Base-by-base conservation (phyloP, 2,329 filamentous ascomycete genomes). In the Colletotrichum lindemuthianum region DNA sequence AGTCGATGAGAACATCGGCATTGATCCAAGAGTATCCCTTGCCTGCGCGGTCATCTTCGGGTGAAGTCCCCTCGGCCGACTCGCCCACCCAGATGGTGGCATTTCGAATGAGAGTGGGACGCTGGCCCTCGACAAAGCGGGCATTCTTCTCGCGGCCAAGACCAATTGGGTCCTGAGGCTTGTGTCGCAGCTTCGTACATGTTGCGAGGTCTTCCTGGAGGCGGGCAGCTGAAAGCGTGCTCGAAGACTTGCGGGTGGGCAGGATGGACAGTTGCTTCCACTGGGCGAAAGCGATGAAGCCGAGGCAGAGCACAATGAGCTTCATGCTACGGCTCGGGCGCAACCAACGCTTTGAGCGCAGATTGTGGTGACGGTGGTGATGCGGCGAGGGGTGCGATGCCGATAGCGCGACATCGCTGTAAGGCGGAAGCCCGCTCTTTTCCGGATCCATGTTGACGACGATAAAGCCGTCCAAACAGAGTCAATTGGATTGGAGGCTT, bases 11-110 rank as follows among this genome's bases (percentile, higher is more conserved):
- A 6, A 91, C 83, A 68, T 91, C 88, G n/a, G 85, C 81, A 2
- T 72, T 72, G 39, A 82, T 76, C 89, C 89, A 91, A 32, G 78
- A 73, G 76, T 83, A 90, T 37, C 87, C 87, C 63, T 84, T 84
- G 15, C 88, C 88, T 34, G 79, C 79, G 44, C 81, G 80, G 1
- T 86, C 85, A 69, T 88, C 86, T 49, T 84, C 82, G 6, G 78
- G 72, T 7, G 80, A 82, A 2, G 82, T 84, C 9, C 86, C 86
- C 39, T 79, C 61, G 0, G 70, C 73, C 0, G 89, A 85, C 74
- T 90, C 88, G 39, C 88, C 89, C 4, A 86, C 79, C 89, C 88
- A 91, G 16, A 91, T 81, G 1, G 85, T 88, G 5, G 88, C 88
- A 71, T 91, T 91, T 66, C 82, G 85, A 68, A 91, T 89, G 44